phyloP scores from a whole-genome alignment of 192 early-diverging fungal genomes.

The Pilobolus umbonatus region DNA sequence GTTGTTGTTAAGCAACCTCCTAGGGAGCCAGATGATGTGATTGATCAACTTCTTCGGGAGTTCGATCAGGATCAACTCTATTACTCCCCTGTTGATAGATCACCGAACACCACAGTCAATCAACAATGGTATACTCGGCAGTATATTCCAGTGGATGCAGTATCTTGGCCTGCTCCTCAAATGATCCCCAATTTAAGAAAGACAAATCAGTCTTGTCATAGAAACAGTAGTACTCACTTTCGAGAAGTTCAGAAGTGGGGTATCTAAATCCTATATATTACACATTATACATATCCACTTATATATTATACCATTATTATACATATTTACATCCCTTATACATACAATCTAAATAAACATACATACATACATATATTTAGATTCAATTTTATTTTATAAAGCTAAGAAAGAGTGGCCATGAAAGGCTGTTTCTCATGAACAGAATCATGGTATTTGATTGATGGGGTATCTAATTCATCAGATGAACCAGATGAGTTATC shows the following conservation, averaged over 20 bases:
- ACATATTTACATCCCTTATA: not conserved
- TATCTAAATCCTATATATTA: no score
- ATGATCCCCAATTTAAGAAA: not conserved
- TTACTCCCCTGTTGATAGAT: not conserved
- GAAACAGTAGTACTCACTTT: not conserved
- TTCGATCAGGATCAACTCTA: slow-evolving; percentile 7
- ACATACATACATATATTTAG: no score
- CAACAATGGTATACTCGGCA: slow-evolving; percentile 3
- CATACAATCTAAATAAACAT: no score
- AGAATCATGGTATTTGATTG: no score
- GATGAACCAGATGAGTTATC: no score
- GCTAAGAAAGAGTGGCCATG: no score
- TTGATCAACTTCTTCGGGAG: not conserved
- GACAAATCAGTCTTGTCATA: not conserved
- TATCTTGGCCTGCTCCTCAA: slow-evolving; percentile 10
- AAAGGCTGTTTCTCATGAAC: no score
- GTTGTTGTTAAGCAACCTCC: not conserved
- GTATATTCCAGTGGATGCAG: slow-evolving; percentile 6
- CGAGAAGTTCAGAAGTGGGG: no score
- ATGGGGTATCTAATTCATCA: no score
- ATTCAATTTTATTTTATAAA: no score
- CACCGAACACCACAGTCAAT: not conserved
- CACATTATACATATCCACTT: not conserved
- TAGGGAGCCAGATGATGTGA: not conserved
- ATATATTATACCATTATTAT: not conserved